Evolutionary conservation across 345 rosid genomes (phyloP).

Genomic region (Jatropha curcas): DNA sequence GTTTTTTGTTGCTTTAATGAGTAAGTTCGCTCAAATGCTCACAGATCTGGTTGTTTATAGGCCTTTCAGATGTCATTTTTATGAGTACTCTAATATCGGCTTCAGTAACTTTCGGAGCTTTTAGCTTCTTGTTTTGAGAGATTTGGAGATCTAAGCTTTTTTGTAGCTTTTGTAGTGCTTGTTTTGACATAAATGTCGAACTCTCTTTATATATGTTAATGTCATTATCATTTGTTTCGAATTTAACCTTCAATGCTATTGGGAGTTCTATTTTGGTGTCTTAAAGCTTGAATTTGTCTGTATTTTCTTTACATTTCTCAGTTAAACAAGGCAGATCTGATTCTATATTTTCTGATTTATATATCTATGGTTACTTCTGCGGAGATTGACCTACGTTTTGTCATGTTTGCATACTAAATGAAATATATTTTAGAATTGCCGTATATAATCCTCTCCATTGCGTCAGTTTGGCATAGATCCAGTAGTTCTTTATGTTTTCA

Average conservation of each 20-base stretch:
- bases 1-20: background rate
- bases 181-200: background rate
- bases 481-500: background rate
- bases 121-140: background rate
- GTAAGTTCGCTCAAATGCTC: background rate
- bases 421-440: background rate
- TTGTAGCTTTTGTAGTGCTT: background rate
- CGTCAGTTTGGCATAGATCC: slow-evolving; percentile 1
- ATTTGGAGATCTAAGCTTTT: background rate
- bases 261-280: no score
- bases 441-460: background rate
- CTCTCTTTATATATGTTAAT: no score
- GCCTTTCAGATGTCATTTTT: background rate
- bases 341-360: background rate
- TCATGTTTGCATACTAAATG: background rate
- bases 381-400: background rate
- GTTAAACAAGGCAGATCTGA: slow-evolving; percentile 8
- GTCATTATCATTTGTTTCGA: background rate
- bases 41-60: slow-evolving; percentile 12
- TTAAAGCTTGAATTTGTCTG: background rate
- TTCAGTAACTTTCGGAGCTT: no score
- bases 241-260: background rate
- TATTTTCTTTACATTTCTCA: background rate
- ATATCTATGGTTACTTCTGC: background rate
- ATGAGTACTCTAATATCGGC: background rate